Percentiles rank a stretch among this genome's conserved stretches.
phyloP scores from a whole-genome alignment of 176 grass and related monocot genomes.

The Triticum monococcum region DNA sequence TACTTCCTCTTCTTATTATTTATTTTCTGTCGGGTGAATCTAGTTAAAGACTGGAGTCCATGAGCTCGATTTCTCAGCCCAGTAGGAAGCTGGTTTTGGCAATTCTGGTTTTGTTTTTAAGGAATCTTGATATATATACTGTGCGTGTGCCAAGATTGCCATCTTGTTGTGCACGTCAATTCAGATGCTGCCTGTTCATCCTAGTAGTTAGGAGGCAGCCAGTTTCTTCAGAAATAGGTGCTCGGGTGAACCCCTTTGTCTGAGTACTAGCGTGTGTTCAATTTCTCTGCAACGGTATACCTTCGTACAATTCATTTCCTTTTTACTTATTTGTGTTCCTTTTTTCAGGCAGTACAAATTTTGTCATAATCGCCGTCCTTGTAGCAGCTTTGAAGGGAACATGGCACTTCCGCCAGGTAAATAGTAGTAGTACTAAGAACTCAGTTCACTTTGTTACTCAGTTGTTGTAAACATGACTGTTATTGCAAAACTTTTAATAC shows the following conservation, averaged over 20 bases:
- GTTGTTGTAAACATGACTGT: background rate
- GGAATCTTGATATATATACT: background rate
- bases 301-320: background rate
- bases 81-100: no score
- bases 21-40: background rate
- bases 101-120: background rate
- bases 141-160: background rate
- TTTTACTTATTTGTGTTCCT: background rate
- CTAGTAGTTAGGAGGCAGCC: background rate
- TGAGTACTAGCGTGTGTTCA: background rate
- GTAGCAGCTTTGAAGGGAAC: slow-evolving; percentile 71
- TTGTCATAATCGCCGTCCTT: slow-evolving; percentile 76
- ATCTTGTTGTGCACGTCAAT: background rate
- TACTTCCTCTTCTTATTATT: background rate
- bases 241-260: background rate
- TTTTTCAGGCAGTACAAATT: slow-evolving; percentile 83
- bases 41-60: background rate
- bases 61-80: background rate
- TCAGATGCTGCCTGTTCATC: background rate
- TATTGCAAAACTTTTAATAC: background rate
- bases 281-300: background rate
- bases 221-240: background rate
- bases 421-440: background rate
- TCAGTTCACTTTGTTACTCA: background rate
- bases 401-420: slow-evolving; percentile 96